Conservation (phyloP, 1,284 basidiomycete species). For the Earliella scabrosa region DNA sequence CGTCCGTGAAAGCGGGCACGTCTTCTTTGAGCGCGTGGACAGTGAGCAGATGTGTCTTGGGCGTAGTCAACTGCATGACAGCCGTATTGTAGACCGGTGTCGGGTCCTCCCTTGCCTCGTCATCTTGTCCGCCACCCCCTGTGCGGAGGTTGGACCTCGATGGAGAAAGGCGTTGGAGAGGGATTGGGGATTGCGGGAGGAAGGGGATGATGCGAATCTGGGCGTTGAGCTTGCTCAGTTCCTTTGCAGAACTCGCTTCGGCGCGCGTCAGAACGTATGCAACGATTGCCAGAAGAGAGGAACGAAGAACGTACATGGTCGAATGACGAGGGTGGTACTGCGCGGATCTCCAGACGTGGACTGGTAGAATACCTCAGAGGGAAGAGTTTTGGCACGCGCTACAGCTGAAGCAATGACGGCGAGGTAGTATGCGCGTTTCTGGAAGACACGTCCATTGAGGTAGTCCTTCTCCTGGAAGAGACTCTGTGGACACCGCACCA, state of each 20-base stretch:
- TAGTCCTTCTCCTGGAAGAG: constrained; percentile 97
- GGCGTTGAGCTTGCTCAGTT: constrained; percentile 72
- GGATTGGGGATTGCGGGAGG: constrained; percentile 65
- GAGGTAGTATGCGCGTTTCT: constrained; percentile 93
- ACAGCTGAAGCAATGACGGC: constrained; percentile 79
- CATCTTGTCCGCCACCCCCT: constrained; percentile 23
- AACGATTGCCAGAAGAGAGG: neutral
- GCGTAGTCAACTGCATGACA: constrained; percentile 69
- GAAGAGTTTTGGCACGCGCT: constrained; percentile 47
- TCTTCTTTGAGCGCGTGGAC: constrained; percentile 68
- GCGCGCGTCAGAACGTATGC: neutral
- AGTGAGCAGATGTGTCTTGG: constrained; percentile 71
- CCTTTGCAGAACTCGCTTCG: constrained; percentile 55
- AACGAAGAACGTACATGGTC: constrained; percentile 50
- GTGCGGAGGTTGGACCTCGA: constrained; percentile 72
- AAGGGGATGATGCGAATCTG: constrained; percentile 79
- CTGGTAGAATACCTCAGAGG: constrained; percentile 63
- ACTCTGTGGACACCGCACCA: too few species aligned
- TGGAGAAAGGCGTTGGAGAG: constrained; percentile 74
- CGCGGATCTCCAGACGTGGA: constrained; percentile 70
- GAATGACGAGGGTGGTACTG: constrained; percentile 68
- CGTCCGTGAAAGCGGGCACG: constrained; percentile 74
- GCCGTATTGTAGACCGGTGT: constrained; percentile 85
- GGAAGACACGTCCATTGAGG: constrained; percentile 88
- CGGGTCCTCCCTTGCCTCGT: constrained; percentile 34